Evolutionary conservation across 805 yeast species (phyloP).

Genomic region (Millerozyma miso): DNA sequence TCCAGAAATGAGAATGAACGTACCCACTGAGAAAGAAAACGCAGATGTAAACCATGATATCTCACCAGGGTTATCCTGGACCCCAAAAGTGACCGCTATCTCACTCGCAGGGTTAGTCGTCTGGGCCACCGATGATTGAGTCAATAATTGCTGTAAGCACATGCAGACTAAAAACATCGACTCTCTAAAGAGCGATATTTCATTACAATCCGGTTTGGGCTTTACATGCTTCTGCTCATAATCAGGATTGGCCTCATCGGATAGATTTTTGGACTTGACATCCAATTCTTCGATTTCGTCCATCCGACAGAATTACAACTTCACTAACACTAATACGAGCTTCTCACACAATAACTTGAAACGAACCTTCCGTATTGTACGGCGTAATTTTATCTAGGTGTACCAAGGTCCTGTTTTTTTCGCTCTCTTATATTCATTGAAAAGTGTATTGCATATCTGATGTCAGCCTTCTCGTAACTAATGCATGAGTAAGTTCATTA

Average conservation of each 20-base stretch:
- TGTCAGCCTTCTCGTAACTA: too few species aligned
- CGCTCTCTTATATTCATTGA: too few species aligned
- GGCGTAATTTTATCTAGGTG: too few species aligned
- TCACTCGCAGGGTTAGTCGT: slow-evolving; percentile 17
- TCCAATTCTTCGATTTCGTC: too few species aligned
- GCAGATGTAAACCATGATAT: slow-evolving; percentile 34
- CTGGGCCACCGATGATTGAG: slow-evolving; percentile 28
- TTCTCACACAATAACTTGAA: too few species aligned
- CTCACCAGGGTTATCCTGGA: slow-evolving; percentile 23
- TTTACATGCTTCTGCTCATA: neutral
- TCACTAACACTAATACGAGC: too few species aligned
- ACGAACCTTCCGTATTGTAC: too few species aligned
- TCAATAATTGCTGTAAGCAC: slow-evolving; percentile 25
- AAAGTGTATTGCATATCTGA: too few species aligned
- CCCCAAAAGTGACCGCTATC: slow-evolving; percentile 21
- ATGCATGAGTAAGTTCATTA: too few species aligned
- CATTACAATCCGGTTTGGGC: slow-evolving; percentile 16
- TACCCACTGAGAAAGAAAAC: slow-evolving; percentile 32
- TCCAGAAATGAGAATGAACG: slow-evolving; percentile 31
- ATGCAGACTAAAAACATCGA: slow-evolving; percentile 17
- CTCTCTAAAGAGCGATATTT: slow-evolving; percentile 21
- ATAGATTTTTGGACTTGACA: too few species aligned
- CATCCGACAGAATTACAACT: too few species aligned
- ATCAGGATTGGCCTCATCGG: neutral
- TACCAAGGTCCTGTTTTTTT: too few species aligned